Evolutionary conservation across 306 rosid species (phyloP), one percentile per base, ranked within the genome.

Genomic region (Vigna unguiculata): DNA sequence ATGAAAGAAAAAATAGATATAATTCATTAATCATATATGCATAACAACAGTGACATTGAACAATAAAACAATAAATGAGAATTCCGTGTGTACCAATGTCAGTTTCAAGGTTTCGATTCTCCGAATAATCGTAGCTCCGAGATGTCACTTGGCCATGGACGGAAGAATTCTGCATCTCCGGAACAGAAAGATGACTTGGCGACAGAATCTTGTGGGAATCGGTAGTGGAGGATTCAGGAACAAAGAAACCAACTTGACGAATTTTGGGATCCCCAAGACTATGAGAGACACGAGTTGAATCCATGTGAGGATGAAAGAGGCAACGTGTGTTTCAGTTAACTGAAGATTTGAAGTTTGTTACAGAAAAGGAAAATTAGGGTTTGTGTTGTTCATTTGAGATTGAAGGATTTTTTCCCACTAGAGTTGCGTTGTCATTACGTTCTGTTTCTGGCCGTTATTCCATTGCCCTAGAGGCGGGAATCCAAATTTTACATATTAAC

Each of bases 241-340:
- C 68, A 85, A 85, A 83, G 86, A 91, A 91, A 20, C 93, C 98
- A 17, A 93, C 93, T 60, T 75, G 93, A 72, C 93, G 89, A 74
- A 93, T 82, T 80, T 85, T 91, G 22, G 96, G 98, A 75, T 91
- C 91, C 79, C 68, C 76, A 22, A 81, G 70, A 19, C 85, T 19
- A 8, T 92, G 88, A 22, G 93, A 75, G 71, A 47, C 59, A 10
- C 90, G 94, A 71, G 87, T 89, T 67, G 87, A 72, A 68, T 91
- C 95, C 98, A 93, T 93, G 85, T n/a, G 24, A 9, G 46, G 14
- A 43, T 12, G 48, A 12, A 3, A 11, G 53, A 38, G 58, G 0
- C 2, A 24, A 14, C 7, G n/a, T 17, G 41, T 21, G 66, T 3
- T 40, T 54, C 53, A 21, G 76, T 54, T 38, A 54, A 21, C 65